These are phyloP conservation scores for Comarum palustre DNA, from an alignment of 306 rosid species.

Conservation along the genomic window DNA sequence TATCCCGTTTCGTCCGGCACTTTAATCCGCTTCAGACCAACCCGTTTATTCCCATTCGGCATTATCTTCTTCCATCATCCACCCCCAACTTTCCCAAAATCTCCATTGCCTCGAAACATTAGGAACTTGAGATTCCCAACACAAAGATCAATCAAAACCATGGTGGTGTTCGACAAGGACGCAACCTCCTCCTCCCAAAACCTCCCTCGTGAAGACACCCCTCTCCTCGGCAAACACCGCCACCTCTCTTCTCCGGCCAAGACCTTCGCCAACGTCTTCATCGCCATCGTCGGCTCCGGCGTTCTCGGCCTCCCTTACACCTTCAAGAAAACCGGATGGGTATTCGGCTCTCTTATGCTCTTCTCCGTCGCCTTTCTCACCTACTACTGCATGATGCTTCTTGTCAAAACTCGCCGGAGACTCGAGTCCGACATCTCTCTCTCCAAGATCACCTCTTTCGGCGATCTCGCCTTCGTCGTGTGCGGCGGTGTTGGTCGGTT, in stretches of 20 bases:
- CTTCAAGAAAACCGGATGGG: slow-evolving; percentile 64
- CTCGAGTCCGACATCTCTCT: slow-evolving; percentile 38
- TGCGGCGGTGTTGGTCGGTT: slow-evolving; percentile 54
- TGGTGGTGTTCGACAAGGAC: slow-evolving; percentile 41
- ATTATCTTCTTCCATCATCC: not conserved
- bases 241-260: slow-evolving; percentile 49
- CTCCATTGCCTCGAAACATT: not conserved
- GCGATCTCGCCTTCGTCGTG: slow-evolving; percentile 57
- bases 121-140: not conserved
- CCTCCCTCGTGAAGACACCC: slow-evolving; percentile 50
- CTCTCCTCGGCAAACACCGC: slow-evolving; percentile 40
- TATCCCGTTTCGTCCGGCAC: no score
- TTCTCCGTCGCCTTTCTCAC: slow-evolving; percentile 52
- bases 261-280: slow-evolving; percentile 69
- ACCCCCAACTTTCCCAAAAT: not conserved
- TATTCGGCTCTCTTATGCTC: slow-evolving; percentile 49
- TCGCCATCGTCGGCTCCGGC: slow-evolving; percentile 66
- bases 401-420: slow-evolving; percentile 58
- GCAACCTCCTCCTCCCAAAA: slow-evolving; percentile 46
- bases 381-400: slow-evolving; percentile 71
- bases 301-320: slow-evolving; percentile 70
- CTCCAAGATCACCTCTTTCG: slow-evolving; percentile 56
- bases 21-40: no score
- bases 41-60: not conserved
- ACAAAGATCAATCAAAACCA: slow-evolving; percentile 7